Evolutionary conservation across 768 basidiomycete genomes (phyloP).

Genomic region (Pleurotus tuber-regium): DNA sequence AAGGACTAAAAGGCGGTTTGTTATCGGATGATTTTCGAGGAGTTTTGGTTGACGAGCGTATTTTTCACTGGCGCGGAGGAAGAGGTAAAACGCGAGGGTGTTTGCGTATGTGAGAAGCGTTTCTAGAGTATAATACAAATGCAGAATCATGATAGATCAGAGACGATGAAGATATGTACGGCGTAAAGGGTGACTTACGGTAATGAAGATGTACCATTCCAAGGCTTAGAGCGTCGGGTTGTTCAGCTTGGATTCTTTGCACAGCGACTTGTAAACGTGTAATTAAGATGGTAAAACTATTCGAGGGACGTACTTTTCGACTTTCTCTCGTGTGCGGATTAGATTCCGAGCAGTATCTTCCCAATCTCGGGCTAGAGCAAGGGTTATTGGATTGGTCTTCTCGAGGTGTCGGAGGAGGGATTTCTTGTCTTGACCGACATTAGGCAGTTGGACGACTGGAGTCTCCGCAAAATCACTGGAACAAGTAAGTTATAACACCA

Average conservation of each 20-base stretch:
- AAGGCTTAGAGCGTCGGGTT: conserved; percentile 51
- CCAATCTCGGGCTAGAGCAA: conserved; percentile 85
- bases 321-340: conserved; percentile 47
- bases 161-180: neutral
- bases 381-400: conserved; percentile 71
- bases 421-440: conserved; percentile 46
- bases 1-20: conserved; percentile 73
- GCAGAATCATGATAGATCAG: no score
- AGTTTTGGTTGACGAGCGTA: conserved; percentile 59
- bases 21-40: conserved; percentile 68
- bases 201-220: conserved; percentile 86
- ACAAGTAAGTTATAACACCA: no score
- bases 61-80: conserved; percentile 72
- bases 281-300: no score
- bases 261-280: neutral
- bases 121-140: conserved; percentile 48
- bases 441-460: conserved; percentile 35
- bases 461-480: conserved; percentile 38
- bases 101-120: conserved; percentile 87
- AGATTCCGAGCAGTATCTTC: conserved; percentile 62
- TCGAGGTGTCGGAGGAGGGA: conserved; percentile 65
- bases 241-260: conserved; percentile 48
- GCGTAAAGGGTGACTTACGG: conserved; percentile 69
- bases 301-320: conserved; percentile 45
- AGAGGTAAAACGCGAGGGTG: conserved; percentile 88